Conservation (phyloP, 768 basidiomycete species). For the Rhodotorula diobovata region DNA sequence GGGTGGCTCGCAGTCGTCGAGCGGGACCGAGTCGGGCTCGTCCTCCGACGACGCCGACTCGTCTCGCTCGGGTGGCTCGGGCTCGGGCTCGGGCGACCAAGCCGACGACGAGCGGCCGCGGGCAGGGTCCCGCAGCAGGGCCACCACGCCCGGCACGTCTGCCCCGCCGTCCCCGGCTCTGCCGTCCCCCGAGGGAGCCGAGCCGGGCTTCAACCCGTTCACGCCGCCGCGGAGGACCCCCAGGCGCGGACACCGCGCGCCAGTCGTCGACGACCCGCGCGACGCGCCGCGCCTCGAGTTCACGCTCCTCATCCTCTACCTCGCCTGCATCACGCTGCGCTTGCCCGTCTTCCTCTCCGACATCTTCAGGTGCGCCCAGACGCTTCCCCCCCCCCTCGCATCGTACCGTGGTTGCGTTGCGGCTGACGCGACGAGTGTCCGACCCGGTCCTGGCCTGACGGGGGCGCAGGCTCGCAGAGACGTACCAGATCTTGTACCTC, state of each 20-base stretch:
- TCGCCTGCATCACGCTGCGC: conserved; percentile 17
- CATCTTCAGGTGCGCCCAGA: conserved; percentile 17
- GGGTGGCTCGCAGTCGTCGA: no score
- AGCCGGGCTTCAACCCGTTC: not conserved
- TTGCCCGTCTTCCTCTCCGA: conserved; percentile 34
- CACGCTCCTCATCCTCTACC: conserved; percentile 33
- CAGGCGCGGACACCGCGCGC: not conserved
- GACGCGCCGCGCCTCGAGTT: conserved; percentile 14
- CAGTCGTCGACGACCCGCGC: conserved; percentile 3
- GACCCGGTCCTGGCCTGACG: not conserved
- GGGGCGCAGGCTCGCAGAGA: conserved; percentile 28
- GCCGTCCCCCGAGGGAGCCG: not conserved
- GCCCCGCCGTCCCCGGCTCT: not conserved
- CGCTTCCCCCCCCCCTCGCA: not conserved
- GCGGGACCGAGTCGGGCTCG: no score
- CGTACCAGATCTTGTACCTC: conserved; percentile 28
- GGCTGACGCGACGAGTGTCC: not conserved
- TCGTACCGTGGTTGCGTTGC: no score
- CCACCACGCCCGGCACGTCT: not conserved
- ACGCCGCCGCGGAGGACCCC: not conserved
- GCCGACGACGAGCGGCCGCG: conserved; percentile 28
- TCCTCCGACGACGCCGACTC: no score
- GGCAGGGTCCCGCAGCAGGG: not conserved
- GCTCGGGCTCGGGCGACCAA: conserved; percentile 1
- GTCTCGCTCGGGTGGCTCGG: conserved; percentile 9